Base-by-base conservation (phyloP, 148 eudicot genomes). In the Pouteria glomerata region DNA sequence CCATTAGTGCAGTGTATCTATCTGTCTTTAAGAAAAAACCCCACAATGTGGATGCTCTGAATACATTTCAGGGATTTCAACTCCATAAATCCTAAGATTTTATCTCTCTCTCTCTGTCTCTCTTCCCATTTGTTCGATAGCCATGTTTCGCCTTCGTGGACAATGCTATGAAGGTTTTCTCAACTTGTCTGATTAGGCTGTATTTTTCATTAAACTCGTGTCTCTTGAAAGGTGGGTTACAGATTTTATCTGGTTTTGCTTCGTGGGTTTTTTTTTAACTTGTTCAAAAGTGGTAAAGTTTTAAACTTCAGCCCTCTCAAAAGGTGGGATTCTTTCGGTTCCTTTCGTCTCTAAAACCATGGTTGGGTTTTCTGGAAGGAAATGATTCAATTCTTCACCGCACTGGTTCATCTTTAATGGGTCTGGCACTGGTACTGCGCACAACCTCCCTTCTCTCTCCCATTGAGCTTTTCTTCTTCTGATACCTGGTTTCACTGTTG, bases 1-100 rank as follows among this genome's bases (percentile, higher is more conserved):
- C 10, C 68, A 59, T 72, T 29, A 72, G 57, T 77, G 58, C 65
- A 41, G 29, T 1, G 26, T 70, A 71, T 63, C 27, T 77, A 69
- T 44, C 71, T n/a, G 12, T 76, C 71, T 56, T 63, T 63, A 53
- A 72, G n/a, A 39, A 77, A 59, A 77, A 71, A 58, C 57, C 64
- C 66, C 62, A 77, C 66, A 62, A 77, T 51, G 73, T 77, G 73
- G 55, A 26, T 35, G 41, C 62, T 52, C 55, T 53, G 48, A 63
- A 52, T 57, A 18, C 61, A 10, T 2, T 37, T 37, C 19, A 63
- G 26, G 68, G 8, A 64, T 41, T 61, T 45, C 37, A 50, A 4
- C 23, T 3, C 19, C 45, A 0, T 44, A 53, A 51, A 51, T 68
- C 60, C 61, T 37, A 14, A 63, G 26, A 18, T 63, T 72, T 73